These are phyloP conservation scores for Leccinum subrobustum DNA, from an alignment of 1,284 basidiomycete species.

Conservation along the genomic window DNA sequence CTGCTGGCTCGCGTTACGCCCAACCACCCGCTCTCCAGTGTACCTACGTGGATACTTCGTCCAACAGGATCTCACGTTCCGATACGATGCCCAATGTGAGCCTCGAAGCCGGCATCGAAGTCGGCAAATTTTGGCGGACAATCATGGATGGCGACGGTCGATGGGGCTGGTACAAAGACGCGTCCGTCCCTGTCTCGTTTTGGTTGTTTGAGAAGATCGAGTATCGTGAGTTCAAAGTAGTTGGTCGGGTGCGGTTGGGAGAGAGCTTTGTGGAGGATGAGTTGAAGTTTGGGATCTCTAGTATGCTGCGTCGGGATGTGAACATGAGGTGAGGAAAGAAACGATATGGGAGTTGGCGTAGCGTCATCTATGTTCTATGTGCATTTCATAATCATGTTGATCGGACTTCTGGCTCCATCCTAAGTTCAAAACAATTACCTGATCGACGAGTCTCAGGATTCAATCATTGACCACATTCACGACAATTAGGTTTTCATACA, in stretches of 20 bases:
- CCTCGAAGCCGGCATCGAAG: constrained; percentile 20
- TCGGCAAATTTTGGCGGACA: constrained; percentile 23
- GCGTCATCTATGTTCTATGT: background rate
- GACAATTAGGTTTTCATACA: too few species aligned
- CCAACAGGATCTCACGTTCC: background rate
- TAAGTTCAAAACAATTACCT: background rate
- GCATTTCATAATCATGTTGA: background rate
- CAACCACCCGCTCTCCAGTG: constrained; percentile 11
- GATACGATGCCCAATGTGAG: background rate
- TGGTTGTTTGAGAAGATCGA: constrained; percentile 34
- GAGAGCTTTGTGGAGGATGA: constrained; percentile 12
- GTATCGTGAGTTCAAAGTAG: constrained; percentile 30
- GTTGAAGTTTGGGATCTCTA: constrained; percentile 24
- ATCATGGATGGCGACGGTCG: constrained; percentile 12
- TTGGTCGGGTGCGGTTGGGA: constrained; percentile 19
- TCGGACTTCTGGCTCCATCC: background rate
- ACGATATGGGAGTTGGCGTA: background rate
- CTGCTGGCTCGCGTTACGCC: constrained; percentile 6
- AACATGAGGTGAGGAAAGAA: constrained; percentile 19
- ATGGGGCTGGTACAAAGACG: constrained; percentile 33
- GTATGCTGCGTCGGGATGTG: constrained; percentile 17
- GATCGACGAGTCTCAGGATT: background rate
- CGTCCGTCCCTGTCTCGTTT: constrained; percentile 33
- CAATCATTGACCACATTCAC: too few species aligned
- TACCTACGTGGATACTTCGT: constrained; percentile 16